A percentile compares a stretch with the other conserved stretches of the same genome.
Evolutionary conservation across 1,284 basidiomycete species (phyloP).

Genomic region (Lentinula novae-zelandiae): DNA sequence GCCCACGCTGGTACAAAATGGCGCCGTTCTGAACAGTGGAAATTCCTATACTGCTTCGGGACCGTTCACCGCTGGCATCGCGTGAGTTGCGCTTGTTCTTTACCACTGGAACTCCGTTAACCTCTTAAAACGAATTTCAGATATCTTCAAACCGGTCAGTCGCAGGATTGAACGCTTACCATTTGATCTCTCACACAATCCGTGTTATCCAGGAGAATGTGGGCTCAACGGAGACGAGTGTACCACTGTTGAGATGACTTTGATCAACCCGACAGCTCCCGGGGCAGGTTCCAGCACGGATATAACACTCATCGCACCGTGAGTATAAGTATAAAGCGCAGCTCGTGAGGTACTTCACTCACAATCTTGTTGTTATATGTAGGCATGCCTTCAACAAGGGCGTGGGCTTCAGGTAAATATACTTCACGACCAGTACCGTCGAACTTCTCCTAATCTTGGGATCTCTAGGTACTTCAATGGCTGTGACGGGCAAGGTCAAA

Average conservation of each 20-base stretch:
- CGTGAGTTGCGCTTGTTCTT: neutral
- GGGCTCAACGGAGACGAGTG: conserved; percentile 5
- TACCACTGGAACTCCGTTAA: too few species aligned
- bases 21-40: neutral
- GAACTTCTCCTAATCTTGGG: neutral
- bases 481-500: conserved; percentile 4
- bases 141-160: conserved; percentile 8
- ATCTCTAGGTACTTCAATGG: conserved; percentile 6
- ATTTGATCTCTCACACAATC: neutral
- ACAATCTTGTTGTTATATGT: neutral
- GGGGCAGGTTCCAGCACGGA: conserved; percentile 9
- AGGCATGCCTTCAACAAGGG: conserved; percentile 5
- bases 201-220: conserved; percentile 1
- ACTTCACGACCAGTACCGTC: neutral
- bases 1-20: conserved; percentile 1
- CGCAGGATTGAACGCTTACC: neutral
- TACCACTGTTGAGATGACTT: conserved; percentile 7
- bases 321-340: neutral
- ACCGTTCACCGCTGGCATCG: conserved; percentile 5
- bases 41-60: neutral
- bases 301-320: conserved; percentile 9
- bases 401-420: neutral
- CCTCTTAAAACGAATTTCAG: neutral
- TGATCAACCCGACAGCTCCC: conserved; percentile 5
- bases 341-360: neutral